Percentiles rank a stretch among this genome's conserved stretches.
phyloP scores from a whole-genome alignment of 495 filamentous ascomycete genomes.

The Hypoxylon perforatum region DNA sequence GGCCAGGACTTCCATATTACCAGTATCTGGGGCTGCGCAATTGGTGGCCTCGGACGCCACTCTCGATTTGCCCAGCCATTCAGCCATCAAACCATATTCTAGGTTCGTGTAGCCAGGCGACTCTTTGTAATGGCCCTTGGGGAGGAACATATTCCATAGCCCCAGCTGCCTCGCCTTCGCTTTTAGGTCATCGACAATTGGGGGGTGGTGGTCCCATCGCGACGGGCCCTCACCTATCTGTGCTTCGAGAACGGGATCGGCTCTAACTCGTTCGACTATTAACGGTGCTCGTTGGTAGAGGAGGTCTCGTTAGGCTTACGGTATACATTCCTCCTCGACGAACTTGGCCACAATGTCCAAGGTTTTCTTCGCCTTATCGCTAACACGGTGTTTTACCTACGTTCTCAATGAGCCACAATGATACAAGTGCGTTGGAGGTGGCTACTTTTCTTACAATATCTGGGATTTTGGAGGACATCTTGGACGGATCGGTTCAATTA shows the following conservation, averaged over 20 bases:
- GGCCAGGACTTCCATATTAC: slow-evolving; percentile 95
- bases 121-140: slow-evolving; percentile 92
- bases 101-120: slow-evolving; percentile 91
- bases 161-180: slow-evolving; percentile 83
- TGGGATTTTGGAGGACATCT: slow-evolving; percentile 75
- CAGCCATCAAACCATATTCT: slow-evolving; percentile 94
- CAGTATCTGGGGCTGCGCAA: slow-evolving; percentile 90
- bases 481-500: slow-evolving; percentile 23
- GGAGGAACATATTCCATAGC: slow-evolving; percentile 98
- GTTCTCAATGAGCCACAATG: slow-evolving; percentile 43
- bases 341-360: slow-evolving; percentile 84
- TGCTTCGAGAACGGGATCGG: slow-evolving; percentile 79
- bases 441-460: slow-evolving; percentile 65
- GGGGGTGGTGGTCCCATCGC: slow-evolving; percentile 81
- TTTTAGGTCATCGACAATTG: slow-evolving; percentile 90
- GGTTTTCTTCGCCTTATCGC: slow-evolving; percentile 81
- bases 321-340: slow-evolving; percentile 95
- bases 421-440: slow-evolving; percentile 3
- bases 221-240: slow-evolving; percentile 79
- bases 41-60: slow-evolving; percentile 89
- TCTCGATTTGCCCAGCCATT: slow-evolving; percentile 83
- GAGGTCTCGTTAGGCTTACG: slow-evolving; percentile 56
- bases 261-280: slow-evolving; percentile 52
- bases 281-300: slow-evolving; percentile 29
- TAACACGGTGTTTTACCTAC: slow-evolving; percentile 70